phyloP scores from a whole-genome alignment of 2,329 filamentous ascomycete genomes.

The Pyrenophora seminiperda region DNA sequence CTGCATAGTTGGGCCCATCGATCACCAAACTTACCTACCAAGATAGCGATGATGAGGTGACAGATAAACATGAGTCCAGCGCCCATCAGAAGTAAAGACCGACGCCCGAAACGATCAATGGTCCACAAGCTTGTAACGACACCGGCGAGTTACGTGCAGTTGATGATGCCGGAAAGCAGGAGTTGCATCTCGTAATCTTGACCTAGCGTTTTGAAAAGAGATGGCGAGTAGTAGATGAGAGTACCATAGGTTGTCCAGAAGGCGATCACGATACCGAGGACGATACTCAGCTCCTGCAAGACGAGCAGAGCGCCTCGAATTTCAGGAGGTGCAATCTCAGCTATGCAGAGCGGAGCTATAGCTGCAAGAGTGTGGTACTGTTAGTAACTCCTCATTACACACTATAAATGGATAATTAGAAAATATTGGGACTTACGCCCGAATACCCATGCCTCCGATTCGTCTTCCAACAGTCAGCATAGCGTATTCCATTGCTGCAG shows the following conservation, averaged over 20 bases:
- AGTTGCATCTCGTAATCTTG: slow-evolving; percentile 60
- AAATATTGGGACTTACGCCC: slow-evolving; percentile 47
- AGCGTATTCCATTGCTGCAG: slow-evolving; percentile 55
- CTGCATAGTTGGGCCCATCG: slow-evolving; percentile 57
- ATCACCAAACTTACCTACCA: slow-evolving; percentile 59
- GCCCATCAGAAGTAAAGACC: slow-evolving; percentile 49
- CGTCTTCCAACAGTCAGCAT: slow-evolving; percentile 59
- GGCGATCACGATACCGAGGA: slow-evolving; percentile 56
- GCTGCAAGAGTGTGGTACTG: slow-evolving; percentile 32
- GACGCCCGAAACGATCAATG: slow-evolving; percentile 51
- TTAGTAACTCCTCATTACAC: slow-evolving; percentile 7
- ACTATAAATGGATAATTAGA: not conserved
- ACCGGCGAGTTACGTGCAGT: slow-evolving; percentile 48
- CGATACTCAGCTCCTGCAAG: slow-evolving; percentile 55
- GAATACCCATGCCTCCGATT: slow-evolving; percentile 59
- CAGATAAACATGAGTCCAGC: slow-evolving; percentile 55
- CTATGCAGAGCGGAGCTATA: slow-evolving; percentile 56
- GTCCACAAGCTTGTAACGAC: slow-evolving; percentile 50
- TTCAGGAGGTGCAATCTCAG: slow-evolving; percentile 57
- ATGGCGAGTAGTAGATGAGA: slow-evolving; percentile 65
- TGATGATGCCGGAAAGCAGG: slow-evolving; percentile 71
- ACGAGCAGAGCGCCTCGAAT: slow-evolving; percentile 58
- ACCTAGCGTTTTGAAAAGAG: slow-evolving; percentile 65
- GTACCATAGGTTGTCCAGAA: slow-evolving; percentile 63
- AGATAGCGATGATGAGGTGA: slow-evolving; percentile 61